Evolutionary conservation across 768 basidiomycete species (phyloP).

Genomic region (Tulasnella sp.): DNA sequence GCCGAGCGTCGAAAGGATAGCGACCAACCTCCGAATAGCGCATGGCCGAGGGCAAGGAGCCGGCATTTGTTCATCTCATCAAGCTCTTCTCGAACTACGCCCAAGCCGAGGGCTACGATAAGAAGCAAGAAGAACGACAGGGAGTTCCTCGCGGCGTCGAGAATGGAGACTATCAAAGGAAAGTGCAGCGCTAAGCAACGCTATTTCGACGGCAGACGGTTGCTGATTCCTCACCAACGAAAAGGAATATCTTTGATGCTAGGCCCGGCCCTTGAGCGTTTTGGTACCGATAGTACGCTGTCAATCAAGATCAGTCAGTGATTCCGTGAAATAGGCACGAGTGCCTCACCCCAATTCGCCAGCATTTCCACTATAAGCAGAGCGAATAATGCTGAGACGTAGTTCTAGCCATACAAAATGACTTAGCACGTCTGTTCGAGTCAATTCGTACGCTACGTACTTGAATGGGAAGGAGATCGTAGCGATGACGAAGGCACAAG

Average conservation of each 20-base stretch:
- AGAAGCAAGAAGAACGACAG: slow-evolving; percentile 92
- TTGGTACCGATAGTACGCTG: slow-evolving; percentile 89
- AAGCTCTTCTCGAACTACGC: slow-evolving; percentile 81
- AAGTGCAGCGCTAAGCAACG: background rate
- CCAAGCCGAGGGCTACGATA: slow-evolving; percentile 83
- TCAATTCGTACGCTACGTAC: slow-evolving; percentile 27
- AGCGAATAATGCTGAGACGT: slow-evolving; percentile 77
- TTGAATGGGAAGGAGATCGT: slow-evolving; percentile 82
- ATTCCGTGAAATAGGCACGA: background rate
- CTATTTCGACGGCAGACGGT: background rate
- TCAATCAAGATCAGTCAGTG: background rate
- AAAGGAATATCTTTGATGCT: slow-evolving; percentile 78
- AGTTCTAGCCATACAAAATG: slow-evolving; percentile 44
- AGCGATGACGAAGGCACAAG: slow-evolving; percentile 66
- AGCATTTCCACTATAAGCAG: slow-evolving; percentile 91
- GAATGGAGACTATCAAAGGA: slow-evolving; percentile 59
- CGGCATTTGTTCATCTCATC: slow-evolving; percentile 84
- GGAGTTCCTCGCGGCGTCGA: slow-evolving; percentile 90
- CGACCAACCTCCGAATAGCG: slow-evolving; percentile 75
- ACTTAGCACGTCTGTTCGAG: slow-evolving; percentile 17
- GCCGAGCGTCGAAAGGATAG: background rate
- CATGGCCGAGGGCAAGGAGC: slow-evolving; percentile 71
- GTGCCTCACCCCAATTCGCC: slow-evolving; percentile 64
- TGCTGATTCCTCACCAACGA: slow-evolving; percentile 53
- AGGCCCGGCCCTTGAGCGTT: slow-evolving; percentile 72